These are phyloP conservation scores for Eremochloa ophiuroides DNA, from an alignment of 176 grass and related monocot genomes.

Conservation along the genomic window DNA sequence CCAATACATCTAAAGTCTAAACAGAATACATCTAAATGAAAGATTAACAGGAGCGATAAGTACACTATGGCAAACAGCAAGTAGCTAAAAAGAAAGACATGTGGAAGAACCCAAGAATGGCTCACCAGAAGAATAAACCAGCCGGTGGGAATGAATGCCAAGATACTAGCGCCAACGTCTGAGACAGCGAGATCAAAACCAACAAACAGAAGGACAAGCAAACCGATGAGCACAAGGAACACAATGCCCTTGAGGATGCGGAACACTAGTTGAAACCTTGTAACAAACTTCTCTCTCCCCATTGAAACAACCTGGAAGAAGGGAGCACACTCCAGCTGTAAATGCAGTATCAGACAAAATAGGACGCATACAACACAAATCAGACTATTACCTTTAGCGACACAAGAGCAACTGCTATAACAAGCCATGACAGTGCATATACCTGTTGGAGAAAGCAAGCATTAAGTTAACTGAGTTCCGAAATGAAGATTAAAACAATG, in stretches of 20 bases:
- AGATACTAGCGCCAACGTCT: constrained; percentile 48
- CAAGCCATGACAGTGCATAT: constrained; percentile 67
- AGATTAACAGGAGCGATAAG: background rate
- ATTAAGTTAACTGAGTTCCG: constrained; percentile 14
- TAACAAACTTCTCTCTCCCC: constrained; percentile 52
- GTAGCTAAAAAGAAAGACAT: background rate
- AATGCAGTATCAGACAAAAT: background rate
- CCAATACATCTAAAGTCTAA: background rate
- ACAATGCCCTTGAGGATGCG: constrained; percentile 55
- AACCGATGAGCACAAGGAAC: constrained; percentile 36
- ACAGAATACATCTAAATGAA: background rate
- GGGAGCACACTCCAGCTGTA: background rate
- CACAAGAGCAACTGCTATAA: constrained; percentile 47
- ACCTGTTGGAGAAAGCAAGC: constrained; percentile 34
- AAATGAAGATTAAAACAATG: background rate
- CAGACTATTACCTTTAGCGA: constrained; percentile 51
- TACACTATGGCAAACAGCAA: background rate
- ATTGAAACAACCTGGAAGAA: constrained; percentile 51
- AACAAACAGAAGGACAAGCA: constrained; percentile 41
- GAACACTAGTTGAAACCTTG: constrained; percentile 57
- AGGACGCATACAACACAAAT: background rate
- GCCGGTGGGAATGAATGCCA: constrained; percentile 69
- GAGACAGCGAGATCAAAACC: constrained; percentile 29
- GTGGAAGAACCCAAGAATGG: background rate
- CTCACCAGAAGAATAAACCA: constrained; percentile 75